Evolutionary conservation across 1,139 yeast species (phyloP).

Genomic region (Suhomyces atakaporum): DNA sequence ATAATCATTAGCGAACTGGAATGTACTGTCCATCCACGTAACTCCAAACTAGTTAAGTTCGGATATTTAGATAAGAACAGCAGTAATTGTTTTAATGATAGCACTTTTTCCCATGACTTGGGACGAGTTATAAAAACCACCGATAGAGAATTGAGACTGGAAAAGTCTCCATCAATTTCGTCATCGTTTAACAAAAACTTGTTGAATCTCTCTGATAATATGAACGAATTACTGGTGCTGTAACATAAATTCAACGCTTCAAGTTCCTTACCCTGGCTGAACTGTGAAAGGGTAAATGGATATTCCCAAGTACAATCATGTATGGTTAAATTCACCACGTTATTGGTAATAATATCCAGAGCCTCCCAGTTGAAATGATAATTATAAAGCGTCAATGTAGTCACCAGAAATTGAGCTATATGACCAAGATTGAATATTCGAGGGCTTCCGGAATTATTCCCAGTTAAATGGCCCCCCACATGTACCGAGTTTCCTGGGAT

Average conservation of each 20-base stretch:
- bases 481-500: conserved; percentile 11
- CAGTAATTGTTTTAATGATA: conserved; percentile 9
- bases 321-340: conserved; percentile 20
- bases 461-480: conserved; percentile 11
- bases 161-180: conserved; percentile 19
- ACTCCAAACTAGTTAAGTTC: conserved; percentile 19
- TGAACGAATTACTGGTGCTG: conserved; percentile 32
- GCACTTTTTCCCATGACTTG: conserved; percentile 11
- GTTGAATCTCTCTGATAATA: conserved; percentile 40
- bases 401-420: conserved; percentile 28
- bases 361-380: conserved; percentile 40
- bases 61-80: conserved; percentile 20
- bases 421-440: conserved; percentile 37
- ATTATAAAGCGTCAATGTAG: conserved; percentile 25
- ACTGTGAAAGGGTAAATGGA: conserved; percentile 39
- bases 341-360: conserved; percentile 10
- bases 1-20: conserved; percentile 5
- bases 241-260: conserved; percentile 28
- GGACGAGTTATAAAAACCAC: conserved; percentile 16
- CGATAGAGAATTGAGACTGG: conserved; percentile 23
- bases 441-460: conserved; percentile 16
- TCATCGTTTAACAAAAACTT: conserved; percentile 28
- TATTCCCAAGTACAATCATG: conserved; percentile 48
- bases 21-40: conserved; percentile 30
- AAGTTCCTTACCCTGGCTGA: conserved; percentile 30